Evolutionary conservation across 2,329 filamentous ascomycete species (phyloP).

Genomic region (Penicillium paneum): DNA sequence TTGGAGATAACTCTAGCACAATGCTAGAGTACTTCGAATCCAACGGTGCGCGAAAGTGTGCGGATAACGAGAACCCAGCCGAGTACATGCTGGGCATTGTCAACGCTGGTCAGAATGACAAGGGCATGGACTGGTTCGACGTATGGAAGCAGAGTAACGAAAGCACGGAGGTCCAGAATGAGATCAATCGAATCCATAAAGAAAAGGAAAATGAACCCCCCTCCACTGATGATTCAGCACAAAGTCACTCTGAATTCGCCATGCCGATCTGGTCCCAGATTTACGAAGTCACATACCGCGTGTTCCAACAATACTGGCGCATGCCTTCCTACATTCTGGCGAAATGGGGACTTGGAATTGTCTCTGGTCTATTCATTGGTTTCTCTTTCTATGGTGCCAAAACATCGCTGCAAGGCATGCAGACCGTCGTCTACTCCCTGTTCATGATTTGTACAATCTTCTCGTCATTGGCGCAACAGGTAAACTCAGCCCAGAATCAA

Average conservation of each 20-base stretch:
- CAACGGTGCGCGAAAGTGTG: conserved; percentile 59
- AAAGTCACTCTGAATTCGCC: conserved; percentile 69
- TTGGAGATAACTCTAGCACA: conserved; percentile 56
- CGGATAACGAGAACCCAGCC: conserved; percentile 63
- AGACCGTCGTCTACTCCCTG: conserved; percentile 81
- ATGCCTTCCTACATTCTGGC: conserved; percentile 81
- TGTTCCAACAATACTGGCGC: conserved; percentile 88
- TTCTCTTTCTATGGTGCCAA: conserved; percentile 73
- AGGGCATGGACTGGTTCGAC: conserved; percentile 56
- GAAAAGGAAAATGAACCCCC: conserved; percentile 37
- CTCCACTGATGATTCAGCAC: conserved; percentile 35
- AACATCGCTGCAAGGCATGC: conserved; percentile 70
- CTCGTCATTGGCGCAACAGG: conserved; percentile 22
- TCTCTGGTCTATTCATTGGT: conserved; percentile 68
- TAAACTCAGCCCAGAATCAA: not conserved
- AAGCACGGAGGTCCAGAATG: conserved; percentile 51
- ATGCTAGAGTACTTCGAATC: conserved; percentile 63
- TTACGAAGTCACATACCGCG: conserved; percentile 63
- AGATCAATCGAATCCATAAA: conserved; percentile 56
- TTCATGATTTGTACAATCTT: conserved; percentile 80
- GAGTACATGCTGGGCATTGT: conserved; percentile 68
- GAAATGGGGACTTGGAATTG: conserved; percentile 66
- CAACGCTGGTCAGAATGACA: conserved; percentile 34
- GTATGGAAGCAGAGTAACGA: conserved; percentile 60
- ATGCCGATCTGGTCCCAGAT: conserved; percentile 67